Base-by-base conservation (phyloP, 225 moss, liverwort and hornwort genomes). In the Bryum argenteum region DNA sequence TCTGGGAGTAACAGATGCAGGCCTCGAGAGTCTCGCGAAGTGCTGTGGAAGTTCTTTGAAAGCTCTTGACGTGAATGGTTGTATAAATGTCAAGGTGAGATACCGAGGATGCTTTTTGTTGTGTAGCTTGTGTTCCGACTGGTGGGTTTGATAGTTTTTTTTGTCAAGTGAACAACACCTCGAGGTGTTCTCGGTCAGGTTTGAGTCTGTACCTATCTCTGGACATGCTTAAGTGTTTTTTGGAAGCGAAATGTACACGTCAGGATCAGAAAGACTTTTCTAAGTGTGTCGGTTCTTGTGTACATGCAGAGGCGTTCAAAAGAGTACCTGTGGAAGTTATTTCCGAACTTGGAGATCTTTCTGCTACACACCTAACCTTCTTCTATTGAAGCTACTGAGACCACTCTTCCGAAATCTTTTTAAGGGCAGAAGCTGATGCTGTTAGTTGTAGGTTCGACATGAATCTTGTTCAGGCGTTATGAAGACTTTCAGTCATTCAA, bases 61-160 rank as follows among this genome's bases (percentile, higher is more conserved):
- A 59, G 89, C 92, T 58, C 68, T 98, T 73, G 97, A 98, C 84
- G 97, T 98, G 42, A 88, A 87, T 63, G 97, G 97, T 63, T 98
- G 97, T 68, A 76, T 89, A 61, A 94, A 94, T 65, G 84, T 98
- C 45, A 82, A 93, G 93, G 96, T 93, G 71, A 71, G 71, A 20
- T 71, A 26, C 57, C 40, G 39, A 55, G 63, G 22, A 20, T 69
- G 40, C 68, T 24, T 37, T 16, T 64, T 76, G 18, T 50, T 44
- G 50, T 72, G 60, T 57, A 73, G 51, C 14, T 50, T 44, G 50
- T 72, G 60, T 57, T 76, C 57, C 14, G 24, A n/a, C 6, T 21
- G 45, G 52, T 57, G 67, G 37, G 26, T 20, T 67, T 12, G 63
- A 14, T 71, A 12, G 22, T 2, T 22, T 14, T 51, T 15, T 10